phyloP scores from a whole-genome alignment of 371 early-diverging fungal species.

The Rhizopus microsporus region DNA sequence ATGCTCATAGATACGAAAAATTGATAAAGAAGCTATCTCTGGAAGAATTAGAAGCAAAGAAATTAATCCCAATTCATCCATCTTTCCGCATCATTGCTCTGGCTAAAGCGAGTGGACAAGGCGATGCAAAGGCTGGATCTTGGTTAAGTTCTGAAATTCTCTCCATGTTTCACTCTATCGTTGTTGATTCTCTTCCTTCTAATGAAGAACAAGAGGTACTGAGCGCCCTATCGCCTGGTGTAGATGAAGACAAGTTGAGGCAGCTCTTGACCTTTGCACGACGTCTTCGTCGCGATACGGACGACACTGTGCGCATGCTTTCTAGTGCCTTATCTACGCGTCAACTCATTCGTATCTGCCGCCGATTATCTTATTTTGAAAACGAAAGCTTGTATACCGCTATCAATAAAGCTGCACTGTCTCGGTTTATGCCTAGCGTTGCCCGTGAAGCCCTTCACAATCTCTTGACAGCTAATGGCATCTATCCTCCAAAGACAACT shows the following conservation, averaged over 20 bases:
- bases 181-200: slow-evolving; percentile 65
- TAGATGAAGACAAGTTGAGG: slow-evolving; percentile 54
- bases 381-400: slow-evolving; percentile 69
- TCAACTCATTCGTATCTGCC: slow-evolving; percentile 79
- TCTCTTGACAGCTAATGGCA: slow-evolving; percentile 61
- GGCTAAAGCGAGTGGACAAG: slow-evolving; percentile 59
- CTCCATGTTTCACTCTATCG: slow-evolving; percentile 76
- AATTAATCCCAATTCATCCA: slow-evolving; percentile 69
- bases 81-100: slow-evolving; percentile 79
- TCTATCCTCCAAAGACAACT: slow-evolving; percentile 48
- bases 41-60: slow-evolving; percentile 50
- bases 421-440: slow-evolving; percentile 74
- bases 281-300: slow-evolving; percentile 63
- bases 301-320: slow-evolving; percentile 66
- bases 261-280: slow-evolving; percentile 66
- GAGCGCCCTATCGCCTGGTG: slow-evolving; percentile 64
- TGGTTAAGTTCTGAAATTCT: slow-evolving; percentile 77
- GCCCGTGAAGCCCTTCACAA: slow-evolving; percentile 71
- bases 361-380: slow-evolving; percentile 69
- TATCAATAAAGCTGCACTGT: slow-evolving; percentile 74
- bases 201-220: slow-evolving; percentile 67
- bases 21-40: slow-evolving; percentile 51
- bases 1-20: slow-evolving; percentile 57
- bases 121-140: slow-evolving; percentile 51
- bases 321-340: slow-evolving; percentile 71